Conservation (phyloP, 192 early-diverging fungal genomes). For the Entomortierella lignicola region DNA sequence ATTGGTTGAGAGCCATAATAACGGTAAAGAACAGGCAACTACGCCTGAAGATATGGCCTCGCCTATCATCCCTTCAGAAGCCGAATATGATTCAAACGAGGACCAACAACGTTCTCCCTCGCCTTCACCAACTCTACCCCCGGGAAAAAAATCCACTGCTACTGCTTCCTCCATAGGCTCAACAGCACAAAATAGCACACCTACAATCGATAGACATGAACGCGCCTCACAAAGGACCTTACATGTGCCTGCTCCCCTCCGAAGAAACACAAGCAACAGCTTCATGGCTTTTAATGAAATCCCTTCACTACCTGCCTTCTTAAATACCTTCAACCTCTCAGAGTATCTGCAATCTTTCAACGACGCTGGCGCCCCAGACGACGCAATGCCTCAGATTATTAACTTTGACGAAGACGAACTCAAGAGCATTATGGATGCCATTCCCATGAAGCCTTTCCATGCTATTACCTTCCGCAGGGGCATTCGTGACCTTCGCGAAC, state of each 20-base stretch:
- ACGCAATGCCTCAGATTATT: constrained; percentile 59
- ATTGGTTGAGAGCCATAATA: constrained; percentile 2
- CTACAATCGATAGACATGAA: background rate
- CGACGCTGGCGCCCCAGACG: constrained; percentile 62
- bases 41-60: constrained; percentile 25
- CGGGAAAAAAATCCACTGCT: background rate
- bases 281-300: constrained; percentile 49
- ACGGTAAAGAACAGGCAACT: constrained; percentile 1
- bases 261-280: constrained; percentile 38
- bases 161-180: background rate
- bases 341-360: constrained; percentile 59
- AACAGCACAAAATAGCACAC: background rate
- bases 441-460: constrained; percentile 67
- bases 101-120: constrained; percentile 39
- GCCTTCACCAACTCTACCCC: constrained; percentile 20
- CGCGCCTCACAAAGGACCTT: constrained; percentile 1
- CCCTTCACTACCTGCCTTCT: constrained; percentile 57
- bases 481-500: constrained; percentile 56
- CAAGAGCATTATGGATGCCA: constrained; percentile 56
- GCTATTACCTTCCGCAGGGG: constrained; percentile 60
- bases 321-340: constrained; percentile 61
- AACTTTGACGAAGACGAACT: constrained; percentile 65
- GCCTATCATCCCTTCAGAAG: constrained; percentile 37
- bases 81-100: constrained; percentile 32
- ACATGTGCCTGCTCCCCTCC: constrained; percentile 29